Evolutionary conservation across 306 rosid species (phyloP), one percentile per base, ranked within the genome.

Genomic region (Crotalaria pallida): DNA sequence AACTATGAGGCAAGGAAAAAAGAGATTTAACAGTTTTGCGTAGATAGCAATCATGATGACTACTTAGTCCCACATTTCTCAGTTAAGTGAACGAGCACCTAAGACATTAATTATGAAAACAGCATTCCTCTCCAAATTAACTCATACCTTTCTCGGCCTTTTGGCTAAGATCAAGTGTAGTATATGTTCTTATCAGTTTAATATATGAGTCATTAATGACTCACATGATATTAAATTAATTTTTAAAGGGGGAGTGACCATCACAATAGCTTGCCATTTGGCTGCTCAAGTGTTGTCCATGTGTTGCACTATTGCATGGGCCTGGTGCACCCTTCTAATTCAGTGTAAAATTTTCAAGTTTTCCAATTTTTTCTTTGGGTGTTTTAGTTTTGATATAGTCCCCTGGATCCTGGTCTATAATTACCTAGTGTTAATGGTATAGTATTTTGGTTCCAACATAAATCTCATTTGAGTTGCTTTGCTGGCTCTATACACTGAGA

Each of bases 91-190:
- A 18, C 17, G 4, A 60, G 48, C 48, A 18, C 2, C 2, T 9
- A 36, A 18, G 0, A 5, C 10, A 10, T 34, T 3, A 10, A 10
- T 1, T 59, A 34, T 34, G 34, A 59, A 59, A 34, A 0, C 0
- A 18, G 9, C 3, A 16, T 9, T 16, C 2, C 0, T 1, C 1
- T 2, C 1, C 0, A 0, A 0, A 0, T 0, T 0, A 9, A 34
- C 11, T 11, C 4, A 34, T 60, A 60, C 29, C 29, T 60, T 18
- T 60, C 29, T 60, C 48, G 9, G 17, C 17, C 27, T 36, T 18
- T 59, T 60, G 49, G 29, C 29, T 60, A 60, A 60, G 16, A 60
- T 58, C 9, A 58, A 58, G 65, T 58, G 65, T 34, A 59, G 47
- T 59, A 59, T 59, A 10, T 33, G 15, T 59, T 59, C 1, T 36